Percentiles rank a stretch among this genome's conserved stretches.
phyloP scores from a whole-genome alignment of 768 basidiomycete genomes.

The Suillus discolor region DNA sequence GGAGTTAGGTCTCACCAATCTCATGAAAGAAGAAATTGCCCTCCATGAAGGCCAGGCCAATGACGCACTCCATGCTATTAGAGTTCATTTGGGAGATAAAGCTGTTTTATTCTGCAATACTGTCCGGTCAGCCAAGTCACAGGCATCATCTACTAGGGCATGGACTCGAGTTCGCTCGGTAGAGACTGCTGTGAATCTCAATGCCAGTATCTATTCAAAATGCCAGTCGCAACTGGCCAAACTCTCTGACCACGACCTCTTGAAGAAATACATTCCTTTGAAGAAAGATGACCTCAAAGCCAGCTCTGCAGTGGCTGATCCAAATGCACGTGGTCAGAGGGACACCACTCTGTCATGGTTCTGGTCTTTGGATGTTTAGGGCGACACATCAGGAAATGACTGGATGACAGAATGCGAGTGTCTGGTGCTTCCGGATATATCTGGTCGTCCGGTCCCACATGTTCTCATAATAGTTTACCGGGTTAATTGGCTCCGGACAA shows the following conservation, averaged over 20 bases:
- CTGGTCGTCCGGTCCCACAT: neutral
- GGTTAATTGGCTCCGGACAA: slow-evolving; percentile 13
- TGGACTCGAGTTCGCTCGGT: slow-evolving; percentile 6
- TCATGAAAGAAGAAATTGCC: slow-evolving; percentile 13
- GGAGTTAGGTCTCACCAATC: neutral
- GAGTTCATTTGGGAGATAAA: slow-evolving; percentile 14
- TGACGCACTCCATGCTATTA: slow-evolving; percentile 16
- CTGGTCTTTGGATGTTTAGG: slow-evolving; percentile 11
- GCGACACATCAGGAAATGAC: slow-evolving; percentile 4
- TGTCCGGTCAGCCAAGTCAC: slow-evolving; percentile 5
- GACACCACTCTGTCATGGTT: slow-evolving; percentile 10
- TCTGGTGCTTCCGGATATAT: neutral
- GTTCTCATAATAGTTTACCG: slow-evolving; percentile 1
- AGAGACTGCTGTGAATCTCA: neutral
- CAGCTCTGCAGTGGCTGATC: slow-evolving; percentile 3
- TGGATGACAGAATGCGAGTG: slow-evolving; percentile 16
- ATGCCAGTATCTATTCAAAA: slow-evolving; percentile 7
- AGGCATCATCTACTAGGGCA: neutral
- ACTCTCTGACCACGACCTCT: neutral
- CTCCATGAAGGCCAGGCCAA: slow-evolving; percentile 19
- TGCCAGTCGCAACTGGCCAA: neutral
- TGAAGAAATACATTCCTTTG: slow-evolving; percentile 5
- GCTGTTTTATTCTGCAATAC: slow-evolving; percentile 9
- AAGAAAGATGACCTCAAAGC: slow-evolving; percentile 9
- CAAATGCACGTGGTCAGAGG: slow-evolving; percentile 8